These are phyloP conservation scores for Solanum bukasovii DNA, from an alignment of 257 asterid species.

Conservation along the genomic window DNA sequence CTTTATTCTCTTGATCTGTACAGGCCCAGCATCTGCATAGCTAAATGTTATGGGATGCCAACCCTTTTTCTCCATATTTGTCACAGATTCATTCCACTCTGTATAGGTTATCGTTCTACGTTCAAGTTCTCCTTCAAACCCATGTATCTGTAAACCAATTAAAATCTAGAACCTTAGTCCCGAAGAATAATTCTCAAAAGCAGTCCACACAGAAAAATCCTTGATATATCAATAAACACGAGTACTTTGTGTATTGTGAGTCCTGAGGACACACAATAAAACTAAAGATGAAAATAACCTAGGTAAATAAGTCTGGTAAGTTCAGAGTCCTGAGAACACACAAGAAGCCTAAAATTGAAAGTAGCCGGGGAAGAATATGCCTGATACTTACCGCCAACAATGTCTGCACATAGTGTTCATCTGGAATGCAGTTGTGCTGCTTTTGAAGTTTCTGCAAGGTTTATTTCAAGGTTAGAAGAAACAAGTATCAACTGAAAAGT, in stretches of 20 bases:
- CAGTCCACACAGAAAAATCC: neutral
- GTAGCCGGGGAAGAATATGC: neutral
- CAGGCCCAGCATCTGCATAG: constrained; percentile 50
- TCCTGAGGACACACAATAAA: neutral
- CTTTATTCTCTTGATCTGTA: constrained; percentile 62
- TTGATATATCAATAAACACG: neutral
- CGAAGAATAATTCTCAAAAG: neutral
- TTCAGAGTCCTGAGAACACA: neutral
- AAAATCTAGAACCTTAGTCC: neutral
- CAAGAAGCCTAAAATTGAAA: neutral
- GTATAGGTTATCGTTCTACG: constrained; percentile 88
- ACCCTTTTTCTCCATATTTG: constrained; percentile 42
- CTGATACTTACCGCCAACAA: constrained; percentile 60
- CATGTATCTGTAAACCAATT: constrained; percentile 41
- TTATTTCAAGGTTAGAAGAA: constrained; percentile 9
- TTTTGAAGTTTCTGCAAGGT: constrained; percentile 82
- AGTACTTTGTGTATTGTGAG: neutral
- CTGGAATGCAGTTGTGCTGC: constrained; percentile 96
- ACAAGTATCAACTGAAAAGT: neutral
- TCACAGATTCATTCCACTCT: constrained; percentile 56
- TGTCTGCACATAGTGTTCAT: constrained; percentile 94
- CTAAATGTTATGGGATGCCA: constrained; percentile 88
- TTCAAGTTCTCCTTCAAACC: constrained; percentile 75
- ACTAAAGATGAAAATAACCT: neutral
- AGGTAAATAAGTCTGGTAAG: neutral